phyloP scores from a whole-genome alignment of 2,329 filamentous ascomycete species.

The Aspergillus sergii region DNA sequence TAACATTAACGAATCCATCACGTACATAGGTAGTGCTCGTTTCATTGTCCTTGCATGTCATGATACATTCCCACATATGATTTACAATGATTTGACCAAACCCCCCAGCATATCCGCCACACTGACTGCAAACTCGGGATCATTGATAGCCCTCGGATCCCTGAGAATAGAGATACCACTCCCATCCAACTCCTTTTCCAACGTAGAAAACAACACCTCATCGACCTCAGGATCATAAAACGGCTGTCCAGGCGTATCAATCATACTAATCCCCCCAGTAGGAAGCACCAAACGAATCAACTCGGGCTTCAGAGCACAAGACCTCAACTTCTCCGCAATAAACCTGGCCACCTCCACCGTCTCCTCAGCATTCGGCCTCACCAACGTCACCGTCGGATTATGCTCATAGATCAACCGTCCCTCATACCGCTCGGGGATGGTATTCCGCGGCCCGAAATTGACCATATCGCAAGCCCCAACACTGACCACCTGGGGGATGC shows the following conservation, averaged over 20 bases:
- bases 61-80: not conserved
- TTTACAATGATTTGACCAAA: not conserved
- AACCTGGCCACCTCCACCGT: constrained; percentile 57
- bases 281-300: constrained; percentile 63
- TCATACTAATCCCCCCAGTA: constrained; percentile 61
- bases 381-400: constrained; percentile 67
- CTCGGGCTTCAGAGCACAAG: constrained; percentile 39
- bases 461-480: constrained; percentile 63
- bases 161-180: constrained; percentile 55
- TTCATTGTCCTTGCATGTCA: no score
- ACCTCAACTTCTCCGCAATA: constrained; percentile 57
- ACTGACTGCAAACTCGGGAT: constrained; percentile 30
- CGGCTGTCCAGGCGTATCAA: constrained; percentile 56
- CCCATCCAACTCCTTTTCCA: constrained; percentile 53
- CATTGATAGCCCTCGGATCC: constrained; percentile 42
- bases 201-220: constrained; percentile 47
- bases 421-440: constrained; percentile 59
- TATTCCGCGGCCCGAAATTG: constrained; percentile 62
- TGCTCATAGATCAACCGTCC: constrained; percentile 60
- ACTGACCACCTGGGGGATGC: constrained; percentile 61
- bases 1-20: no score
- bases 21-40: no score
- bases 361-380: constrained; percentile 65
- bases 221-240: constrained; percentile 58
- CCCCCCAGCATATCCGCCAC: constrained; percentile 26